Conservation (phyloP, 192 early-diverging fungal genomes). For the Coemansia asiatica region DNA sequence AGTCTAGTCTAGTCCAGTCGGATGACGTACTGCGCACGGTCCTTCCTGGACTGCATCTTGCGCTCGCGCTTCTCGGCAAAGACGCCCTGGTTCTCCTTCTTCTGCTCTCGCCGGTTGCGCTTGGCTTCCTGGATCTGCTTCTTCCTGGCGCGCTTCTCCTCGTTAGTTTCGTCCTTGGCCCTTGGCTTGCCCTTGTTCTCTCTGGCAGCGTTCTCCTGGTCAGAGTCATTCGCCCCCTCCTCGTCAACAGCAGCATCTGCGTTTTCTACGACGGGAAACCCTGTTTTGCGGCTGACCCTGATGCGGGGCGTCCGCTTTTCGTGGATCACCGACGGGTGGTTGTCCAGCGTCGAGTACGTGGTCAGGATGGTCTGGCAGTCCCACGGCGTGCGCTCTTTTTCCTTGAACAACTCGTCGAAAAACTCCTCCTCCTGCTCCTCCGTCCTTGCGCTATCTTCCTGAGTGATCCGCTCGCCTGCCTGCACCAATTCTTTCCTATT, state of each 20-base stretch:
- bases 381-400: slow-evolving; percentile 68
- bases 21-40: slow-evolving; percentile 47
- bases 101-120: slow-evolving; percentile 45
- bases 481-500: slow-evolving; percentile 40
- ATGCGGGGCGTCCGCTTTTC: slow-evolving; percentile 64
- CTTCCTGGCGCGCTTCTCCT: slow-evolving; percentile 93
- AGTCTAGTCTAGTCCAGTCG: slow-evolving; percentile 23
- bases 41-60: slow-evolving; percentile 49
- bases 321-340: slow-evolving; percentile 81
- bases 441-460: slow-evolving; percentile 28
- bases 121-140: slow-evolving; percentile 79
- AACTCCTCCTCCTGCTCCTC: slow-evolving; percentile 49
- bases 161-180: slow-evolving; percentile 78
- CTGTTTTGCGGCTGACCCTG: slow-evolving; percentile 69
- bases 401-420: slow-evolving; percentile 56
- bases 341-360: slow-evolving; percentile 93
- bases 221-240: slow-evolving; percentile 10
- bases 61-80: slow-evolving; percentile 49
- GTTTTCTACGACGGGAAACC: slow-evolving; percentile 62
- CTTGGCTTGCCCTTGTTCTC: slow-evolving; percentile 74
- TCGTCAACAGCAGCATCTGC: slow-evolving; percentile 31
- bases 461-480: slow-evolving; percentile 28
- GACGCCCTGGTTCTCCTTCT: slow-evolving; percentile 39
- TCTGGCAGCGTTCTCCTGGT: slow-evolving; percentile 23
- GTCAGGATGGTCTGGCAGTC: slow-evolving; percentile 89